These are phyloP conservation scores for Suhomyces chickasaworum DNA, from an alignment of 1,139 yeast genomes.

Conservation along the genomic window DNA sequence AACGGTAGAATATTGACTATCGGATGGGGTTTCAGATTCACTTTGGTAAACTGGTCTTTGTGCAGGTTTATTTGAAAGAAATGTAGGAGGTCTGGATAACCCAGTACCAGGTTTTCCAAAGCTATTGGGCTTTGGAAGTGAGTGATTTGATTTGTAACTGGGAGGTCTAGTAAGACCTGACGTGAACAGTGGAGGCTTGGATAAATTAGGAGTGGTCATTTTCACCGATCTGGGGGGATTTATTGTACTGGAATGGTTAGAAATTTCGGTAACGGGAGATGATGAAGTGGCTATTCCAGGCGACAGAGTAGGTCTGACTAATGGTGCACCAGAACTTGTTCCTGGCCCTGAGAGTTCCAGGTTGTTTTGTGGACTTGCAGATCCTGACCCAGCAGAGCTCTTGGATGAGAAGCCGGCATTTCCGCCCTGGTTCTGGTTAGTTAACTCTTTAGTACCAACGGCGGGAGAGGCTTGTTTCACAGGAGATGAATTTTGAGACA, in stretches of 20 bases:
- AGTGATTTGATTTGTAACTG: slow-evolving; percentile 15
- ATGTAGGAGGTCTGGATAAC: slow-evolving; percentile 26
- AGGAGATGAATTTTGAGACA: slow-evolving; percentile 11
- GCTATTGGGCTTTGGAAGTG: slow-evolving; percentile 18
- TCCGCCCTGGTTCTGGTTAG: background rate
- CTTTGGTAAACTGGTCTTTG: slow-evolving; percentile 6
- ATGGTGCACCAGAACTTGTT: background rate
- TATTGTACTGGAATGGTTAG: background rate
- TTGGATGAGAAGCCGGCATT: background rate
- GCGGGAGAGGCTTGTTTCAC: background rate
- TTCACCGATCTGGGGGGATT: background rate
- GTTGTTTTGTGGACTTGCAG: background rate
- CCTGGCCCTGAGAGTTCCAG: background rate
- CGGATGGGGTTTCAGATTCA: slow-evolving; percentile 1
- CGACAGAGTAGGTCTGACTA: background rate
- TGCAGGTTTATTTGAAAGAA: slow-evolving; percentile 22
- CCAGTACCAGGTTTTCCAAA: slow-evolving; percentile 22
- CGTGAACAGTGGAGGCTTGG: slow-evolving; percentile 15
- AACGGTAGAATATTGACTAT: background rate
- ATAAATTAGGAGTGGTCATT: slow-evolving; percentile 2
- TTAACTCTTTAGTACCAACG: background rate
- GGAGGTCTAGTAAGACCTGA: slow-evolving; percentile 19
- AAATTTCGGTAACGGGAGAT: background rate
- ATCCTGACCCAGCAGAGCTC: background rate
- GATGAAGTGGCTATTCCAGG: background rate